Base-by-base conservation (phyloP, 768 basidiomycete genomes). In the Neoboletus magnificus region DNA sequence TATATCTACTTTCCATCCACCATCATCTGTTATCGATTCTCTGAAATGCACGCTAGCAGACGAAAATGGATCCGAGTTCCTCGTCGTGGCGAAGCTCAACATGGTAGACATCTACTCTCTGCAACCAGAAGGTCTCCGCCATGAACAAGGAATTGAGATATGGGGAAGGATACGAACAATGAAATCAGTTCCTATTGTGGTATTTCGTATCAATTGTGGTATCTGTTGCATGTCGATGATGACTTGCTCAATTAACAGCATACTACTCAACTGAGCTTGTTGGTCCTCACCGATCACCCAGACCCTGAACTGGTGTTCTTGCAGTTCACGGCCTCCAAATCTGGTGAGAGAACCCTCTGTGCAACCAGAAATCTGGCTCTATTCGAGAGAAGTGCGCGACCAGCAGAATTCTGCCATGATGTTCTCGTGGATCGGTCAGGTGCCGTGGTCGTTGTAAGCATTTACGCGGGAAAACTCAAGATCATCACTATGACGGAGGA, bases 201-300 rank as follows among this genome's bases (percentile, higher is more conserved):
- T 88, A 65, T 64, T 78, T 55, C 29, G 25, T 39, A 52, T 54
- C 39, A 41, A 25, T 44, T 33, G 32, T 40, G 13, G 12, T 16
- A 16, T 48, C 42, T 48, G 32, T 37, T 39, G 46, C n/a, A n/a
- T 50, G 43, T 56, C 48, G n/a, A 53, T 57, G 37, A 60, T 35
- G 29, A 5, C 30, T 59, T 30, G 41, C 37, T 54, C 49, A 15
- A 50, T 57, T 32, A n/a, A 56, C 50, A 62, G 56, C 59, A 63
- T 62, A 73, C 74, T 73, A 52, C 74, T 73, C 41, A 57, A 63
- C 35, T 74, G 71, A 60, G 77, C 77, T 29, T 92, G 15, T 67
- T 90, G 22, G 77, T 90, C 32, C 77, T 92, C 65, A 79, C 87
- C 0, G 88, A 88, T 56, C 89, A 91, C 62, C 89, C 90, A 1